A percentile compares a stretch with the other conserved stretches of the same genome.
phyloP scores from a whole-genome alignment of 139 green algal genomes.

The Picochlorum sp. region DNA sequence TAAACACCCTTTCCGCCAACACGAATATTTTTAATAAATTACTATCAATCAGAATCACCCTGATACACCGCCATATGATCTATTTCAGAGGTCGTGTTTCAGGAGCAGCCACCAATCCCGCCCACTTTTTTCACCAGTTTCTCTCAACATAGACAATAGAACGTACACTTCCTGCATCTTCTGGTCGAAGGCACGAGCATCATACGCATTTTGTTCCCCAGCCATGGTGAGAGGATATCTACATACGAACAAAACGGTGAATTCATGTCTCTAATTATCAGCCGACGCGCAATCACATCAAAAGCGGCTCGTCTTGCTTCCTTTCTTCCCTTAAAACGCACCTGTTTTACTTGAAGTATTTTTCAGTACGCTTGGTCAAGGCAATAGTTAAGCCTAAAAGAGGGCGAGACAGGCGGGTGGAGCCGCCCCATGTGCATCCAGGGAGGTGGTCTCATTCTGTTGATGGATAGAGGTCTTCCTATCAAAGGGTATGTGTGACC shows the following conservation, averaged over 20 bases:
- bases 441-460: no score
- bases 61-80: background rate
- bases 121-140: background rate
- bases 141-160: background rate
- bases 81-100: background rate
- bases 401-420: background rate
- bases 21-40: background rate
- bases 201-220: conserved; percentile 47
- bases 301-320: no score
- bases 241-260: no score
- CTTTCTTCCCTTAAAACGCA: no score
- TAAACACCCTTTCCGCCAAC: background rate
- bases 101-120: conserved; percentile 1
- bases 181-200: conserved; percentile 64
- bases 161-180: conserved; percentile 75
- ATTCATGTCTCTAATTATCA: no score
- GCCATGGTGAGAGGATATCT: conserved; percentile 30
- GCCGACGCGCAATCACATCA: no score
- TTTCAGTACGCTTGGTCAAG: background rate
- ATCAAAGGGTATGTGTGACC: no score
- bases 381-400: conserved; percentile 5
- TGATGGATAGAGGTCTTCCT: no score
- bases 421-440: background rate
- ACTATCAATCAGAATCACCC: background rate
- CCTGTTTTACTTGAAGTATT: background rate